Evolutionary conservation across 768 basidiomycete species (phyloP), one percentile per base, ranked within the genome.

Genomic region (Solioccasus polychromus): DNA sequence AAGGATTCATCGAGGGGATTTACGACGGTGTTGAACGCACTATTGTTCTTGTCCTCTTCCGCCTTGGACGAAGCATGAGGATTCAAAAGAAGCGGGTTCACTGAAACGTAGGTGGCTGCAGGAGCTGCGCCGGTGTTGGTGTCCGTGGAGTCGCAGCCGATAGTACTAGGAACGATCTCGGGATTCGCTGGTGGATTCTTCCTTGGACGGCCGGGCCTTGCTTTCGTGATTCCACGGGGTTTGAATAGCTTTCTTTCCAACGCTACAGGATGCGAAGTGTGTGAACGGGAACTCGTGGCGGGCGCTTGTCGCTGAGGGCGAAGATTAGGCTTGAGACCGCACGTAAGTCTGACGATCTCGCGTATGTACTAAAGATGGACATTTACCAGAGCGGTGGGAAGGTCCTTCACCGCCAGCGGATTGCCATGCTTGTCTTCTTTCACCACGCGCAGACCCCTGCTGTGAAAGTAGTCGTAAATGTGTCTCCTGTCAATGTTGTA

Each of bases 391-490:
- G 45, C 34, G 12, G 42, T 44, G 44, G 45, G 42, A 47, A 40
- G 15, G 6, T 68, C 63, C 34, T 48, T 66, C 5, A 38, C 43
- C 4, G 46, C 12, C 40, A 71, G 68, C 39, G 76, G 61, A 59
- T 82, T 80, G 4, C 72, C 73, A 45, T 79, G 75, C 52, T 77
- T 80, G 53, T 82, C 80, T 57, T 83, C 80, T 54, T 80, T 83
- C 19, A 80, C 76, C 22, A 82, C 81, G 23, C 81, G 79, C 49
- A 83, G 57, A 30, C 81, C 77, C 55, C 72, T 69, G 56, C 72
- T 75, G 63, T 87, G 85, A 65, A 85, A 87, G 62, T 87, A 87
- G 64, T 88, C 85, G 59, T 88, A 88, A 51, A 88, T 80, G 54
- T 85, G 85, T 53, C 85, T 69, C 52, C 85, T 72, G 60, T 88